Conservation (phyloP, 2,329 filamentous ascomycete species). For the Waltergamsia citrina region DNA sequence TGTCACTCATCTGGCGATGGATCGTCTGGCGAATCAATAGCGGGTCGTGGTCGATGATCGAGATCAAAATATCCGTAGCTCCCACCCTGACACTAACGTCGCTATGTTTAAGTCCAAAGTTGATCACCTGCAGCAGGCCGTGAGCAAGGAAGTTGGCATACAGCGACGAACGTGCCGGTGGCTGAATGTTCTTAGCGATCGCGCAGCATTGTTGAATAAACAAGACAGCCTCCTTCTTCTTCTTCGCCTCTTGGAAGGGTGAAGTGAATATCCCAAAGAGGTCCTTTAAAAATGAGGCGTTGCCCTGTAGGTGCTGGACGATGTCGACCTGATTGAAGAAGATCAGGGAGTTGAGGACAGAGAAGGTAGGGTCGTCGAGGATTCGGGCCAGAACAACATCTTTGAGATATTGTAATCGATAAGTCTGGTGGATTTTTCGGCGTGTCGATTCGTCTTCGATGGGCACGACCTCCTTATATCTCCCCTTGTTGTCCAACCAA, state of each 20-base stretch:
- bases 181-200: slow-evolving; percentile 90
- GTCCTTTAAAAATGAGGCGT: slow-evolving; percentile 68
- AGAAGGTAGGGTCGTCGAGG: slow-evolving; percentile 94
- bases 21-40: slow-evolving; percentile 90
- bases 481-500: slow-evolving; percentile 79
- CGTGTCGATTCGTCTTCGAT: slow-evolving; percentile 77
- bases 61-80: slow-evolving; percentile 86
- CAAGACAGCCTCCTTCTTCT: slow-evolving; percentile 87
- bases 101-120: slow-evolving; percentile 77
- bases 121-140: slow-evolving; percentile 82
- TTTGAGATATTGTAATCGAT: slow-evolving; percentile 91
- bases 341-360: slow-evolving; percentile 92
- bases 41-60: slow-evolving; percentile 91
- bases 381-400: slow-evolving; percentile 97
- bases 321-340: slow-evolving; percentile 99
- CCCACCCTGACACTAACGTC: slow-evolving; percentile 83
- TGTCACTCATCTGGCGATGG: slow-evolving; percentile 83
- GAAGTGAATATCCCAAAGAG: slow-evolving; percentile 78
- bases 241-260: slow-evolving; percentile 52
- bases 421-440: slow-evolving; percentile 92
- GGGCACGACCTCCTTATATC: slow-evolving; percentile 92
- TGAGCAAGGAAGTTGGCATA: slow-evolving; percentile 86
- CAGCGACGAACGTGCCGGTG: slow-evolving; percentile 66
- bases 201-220: slow-evolving; percentile 96
- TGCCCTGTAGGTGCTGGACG: slow-evolving; percentile 84